Percentiles rank a stretch among this genome's conserved stretches.
Evolutionary conservation across 1,284 basidiomycete genomes (phyloP).

Genomic region (Pascua guehoae): DNA sequence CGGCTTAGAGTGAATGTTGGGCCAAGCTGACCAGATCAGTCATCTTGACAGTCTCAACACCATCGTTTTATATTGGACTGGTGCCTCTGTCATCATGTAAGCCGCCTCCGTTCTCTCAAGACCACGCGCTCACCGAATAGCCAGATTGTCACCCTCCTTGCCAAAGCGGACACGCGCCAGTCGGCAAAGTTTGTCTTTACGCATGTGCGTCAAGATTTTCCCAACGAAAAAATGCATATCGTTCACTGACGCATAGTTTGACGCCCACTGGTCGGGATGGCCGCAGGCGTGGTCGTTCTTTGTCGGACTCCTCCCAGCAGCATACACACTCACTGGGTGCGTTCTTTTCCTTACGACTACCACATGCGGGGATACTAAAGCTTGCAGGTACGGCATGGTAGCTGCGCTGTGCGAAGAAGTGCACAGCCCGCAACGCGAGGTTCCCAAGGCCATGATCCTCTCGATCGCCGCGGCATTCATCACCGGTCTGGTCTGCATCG

Average conservation of each 20-base stretch:
- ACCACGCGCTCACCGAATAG: no score
- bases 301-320: constrained; percentile 29
- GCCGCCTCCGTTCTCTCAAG: not conserved
- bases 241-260: constrained; percentile 15
- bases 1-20: not conserved
- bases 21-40: constrained; percentile 10
- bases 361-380: constrained; percentile 4
- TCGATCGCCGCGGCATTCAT: constrained; percentile 50
- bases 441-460: constrained; percentile 49
- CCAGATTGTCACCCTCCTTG: constrained; percentile 50
- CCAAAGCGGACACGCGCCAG: constrained; percentile 46
- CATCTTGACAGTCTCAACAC: constrained; percentile 46
- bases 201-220: no score
- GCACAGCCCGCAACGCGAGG: constrained; percentile 44
- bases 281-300: constrained; percentile 15
- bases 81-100: constrained; percentile 47
- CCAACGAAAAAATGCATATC: no score
- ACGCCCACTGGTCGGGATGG: constrained; percentile 14
- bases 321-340: constrained; percentile 40
- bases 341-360: no score
- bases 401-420: constrained; percentile 49
- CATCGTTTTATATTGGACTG: constrained; percentile 51
- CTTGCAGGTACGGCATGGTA: constrained; percentile 43
- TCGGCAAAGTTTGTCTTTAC: constrained; percentile 47
- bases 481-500: constrained; percentile 50